Conservation (phyloP, 805 yeast species). For the Ogataea naganishii region DNA sequence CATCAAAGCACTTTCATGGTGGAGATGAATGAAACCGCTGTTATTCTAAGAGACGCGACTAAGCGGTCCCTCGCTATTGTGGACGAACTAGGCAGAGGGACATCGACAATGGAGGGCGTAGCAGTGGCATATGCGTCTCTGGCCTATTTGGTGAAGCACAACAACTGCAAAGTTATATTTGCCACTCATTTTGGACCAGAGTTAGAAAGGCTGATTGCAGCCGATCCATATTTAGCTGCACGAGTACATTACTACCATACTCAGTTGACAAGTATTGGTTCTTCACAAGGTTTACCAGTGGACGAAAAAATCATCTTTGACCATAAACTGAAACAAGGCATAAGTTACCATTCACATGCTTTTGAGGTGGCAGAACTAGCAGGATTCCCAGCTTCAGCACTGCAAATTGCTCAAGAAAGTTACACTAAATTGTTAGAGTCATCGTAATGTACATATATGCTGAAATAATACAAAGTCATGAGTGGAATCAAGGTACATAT, state of each 20-base stretch:
- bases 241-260: conserved; percentile 19
- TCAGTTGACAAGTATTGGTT: conserved; percentile 9
- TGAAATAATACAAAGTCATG: too few relatives aligned
- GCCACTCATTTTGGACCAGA: conserved; percentile 81
- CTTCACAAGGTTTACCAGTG: conserved; percentile 9
- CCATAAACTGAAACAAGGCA: conserved; percentile 55
- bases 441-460: conserved; percentile 1
- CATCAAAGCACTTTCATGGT: conserved; percentile 90
- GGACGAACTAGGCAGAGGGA: conserved; percentile 89
- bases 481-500: too few relatives aligned
- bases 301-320: conserved; percentile 33
- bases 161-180: conserved; percentile 68
- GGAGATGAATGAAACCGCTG: conserved; percentile 80
- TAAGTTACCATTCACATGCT: conserved; percentile 71
- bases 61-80: conserved; percentile 62
- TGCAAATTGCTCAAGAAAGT: conserved; percentile 39
- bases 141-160: conserved; percentile 40
- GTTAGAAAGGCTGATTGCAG: conserved; percentile 29
- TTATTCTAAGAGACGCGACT: conserved; percentile 60
- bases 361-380: conserved; percentile 69
- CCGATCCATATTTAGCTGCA: conserved; percentile 17
- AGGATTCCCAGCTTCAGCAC: conserved; percentile 61
- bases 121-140: conserved; percentile 79
- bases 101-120: conserved; percentile 76
- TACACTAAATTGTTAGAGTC: conserved; percentile 8